Conservation (phyloP, 495 filamentous ascomycete genomes). For the Daldinia caldariorum region DNA sequence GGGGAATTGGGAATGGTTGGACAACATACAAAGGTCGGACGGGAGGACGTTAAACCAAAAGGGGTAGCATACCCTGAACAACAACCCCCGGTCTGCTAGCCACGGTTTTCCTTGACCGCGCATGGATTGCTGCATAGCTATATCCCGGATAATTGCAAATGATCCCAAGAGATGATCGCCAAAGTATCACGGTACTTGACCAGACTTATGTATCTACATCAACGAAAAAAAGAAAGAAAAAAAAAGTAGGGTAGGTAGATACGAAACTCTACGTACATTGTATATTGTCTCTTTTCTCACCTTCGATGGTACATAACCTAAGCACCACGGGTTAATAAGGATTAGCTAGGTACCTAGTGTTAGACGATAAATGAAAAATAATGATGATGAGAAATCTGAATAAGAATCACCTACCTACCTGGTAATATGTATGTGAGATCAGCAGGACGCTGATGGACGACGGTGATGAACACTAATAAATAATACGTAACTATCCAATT, state of each 20-base stretch:
- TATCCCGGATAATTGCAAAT: conserved; percentile 33
- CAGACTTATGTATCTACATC: conserved; percentile 5
- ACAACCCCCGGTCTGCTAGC: conserved; percentile 6
- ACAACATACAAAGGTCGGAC: background rate
- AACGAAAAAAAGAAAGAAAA: no score
- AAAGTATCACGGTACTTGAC: conserved; percentile 32
- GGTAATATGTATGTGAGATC: conserved; percentile 27
- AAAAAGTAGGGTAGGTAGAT: no score
- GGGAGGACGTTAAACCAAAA: conserved; percentile 36
- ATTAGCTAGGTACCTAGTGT: conserved; percentile 9
- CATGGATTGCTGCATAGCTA: conserved; percentile 33
- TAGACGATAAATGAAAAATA: conserved; percentile 31
- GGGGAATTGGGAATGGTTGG: conserved; percentile 8
- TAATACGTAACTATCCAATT: conserved; percentile 12
- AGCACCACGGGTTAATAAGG: conserved; percentile 20
- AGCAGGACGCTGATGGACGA: conserved; percentile 34
- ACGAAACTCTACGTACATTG: background rate
- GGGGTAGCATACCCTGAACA: conserved; percentile 34
- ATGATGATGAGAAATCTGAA: conserved; percentile 44
- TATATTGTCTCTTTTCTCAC: background rate
- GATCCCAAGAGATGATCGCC: background rate
- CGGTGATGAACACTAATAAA: conserved; percentile 4
- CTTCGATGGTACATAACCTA: conserved; percentile 4
- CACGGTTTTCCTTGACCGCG: conserved; percentile 13
- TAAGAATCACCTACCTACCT: conserved; percentile 38